phyloP scores from a whole-genome alignment of 768 basidiomycete genomes.

The Panaeolus papilionaceus region DNA sequence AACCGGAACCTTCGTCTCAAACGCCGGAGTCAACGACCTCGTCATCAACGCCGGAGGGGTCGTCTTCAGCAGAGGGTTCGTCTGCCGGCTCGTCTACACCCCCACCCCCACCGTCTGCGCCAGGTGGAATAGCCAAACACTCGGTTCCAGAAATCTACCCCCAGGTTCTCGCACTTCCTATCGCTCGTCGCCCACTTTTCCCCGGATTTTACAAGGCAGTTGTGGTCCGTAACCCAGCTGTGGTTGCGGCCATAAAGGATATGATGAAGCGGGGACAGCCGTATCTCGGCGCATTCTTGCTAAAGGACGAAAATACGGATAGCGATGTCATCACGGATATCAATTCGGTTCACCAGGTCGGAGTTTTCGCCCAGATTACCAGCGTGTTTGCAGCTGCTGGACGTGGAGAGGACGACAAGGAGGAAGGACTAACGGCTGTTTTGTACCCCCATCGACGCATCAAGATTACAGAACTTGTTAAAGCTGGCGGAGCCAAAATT shows the following conservation, averaged over 20 bases:
- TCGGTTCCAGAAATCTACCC: slow-evolving; percentile 92
- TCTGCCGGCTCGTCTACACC: slow-evolving; percentile 27
- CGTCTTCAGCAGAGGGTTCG: slow-evolving; percentile 27
- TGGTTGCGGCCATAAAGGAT: slow-evolving; percentile 93
- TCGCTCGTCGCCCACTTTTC: slow-evolving; percentile 93
- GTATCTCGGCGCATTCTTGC: slow-evolving; percentile 94
- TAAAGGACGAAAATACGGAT: slow-evolving; percentile 93
- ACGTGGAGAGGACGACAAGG: slow-evolving; percentile 69
- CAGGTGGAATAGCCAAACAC: slow-evolving; percentile 76
- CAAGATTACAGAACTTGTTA: slow-evolving; percentile 85
- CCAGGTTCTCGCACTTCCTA: slow-evolving; percentile 93
- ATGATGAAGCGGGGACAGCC: slow-evolving; percentile 97
- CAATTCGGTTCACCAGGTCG: slow-evolving; percentile 89
- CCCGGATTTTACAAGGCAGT: slow-evolving; percentile 99
- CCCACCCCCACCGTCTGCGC: slow-evolving; percentile 38
- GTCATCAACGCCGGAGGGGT: slow-evolving; percentile 24
- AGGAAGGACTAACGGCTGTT: slow-evolving; percentile 93
- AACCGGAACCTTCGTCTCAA: slow-evolving; percentile 22
- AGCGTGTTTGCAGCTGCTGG: slow-evolving; percentile 78
- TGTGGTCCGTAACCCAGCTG: slow-evolving; percentile 87
- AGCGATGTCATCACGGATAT: slow-evolving; percentile 91
- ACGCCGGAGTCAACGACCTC: slow-evolving; percentile 26
- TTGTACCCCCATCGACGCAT: slow-evolving; percentile 94
- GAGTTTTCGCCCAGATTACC: slow-evolving; percentile 97
- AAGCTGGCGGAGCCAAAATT: slow-evolving; percentile 52